Evolutionary conservation across 345 rosid genomes (phyloP).

Genomic region (Rhizophora mangle): DNA sequence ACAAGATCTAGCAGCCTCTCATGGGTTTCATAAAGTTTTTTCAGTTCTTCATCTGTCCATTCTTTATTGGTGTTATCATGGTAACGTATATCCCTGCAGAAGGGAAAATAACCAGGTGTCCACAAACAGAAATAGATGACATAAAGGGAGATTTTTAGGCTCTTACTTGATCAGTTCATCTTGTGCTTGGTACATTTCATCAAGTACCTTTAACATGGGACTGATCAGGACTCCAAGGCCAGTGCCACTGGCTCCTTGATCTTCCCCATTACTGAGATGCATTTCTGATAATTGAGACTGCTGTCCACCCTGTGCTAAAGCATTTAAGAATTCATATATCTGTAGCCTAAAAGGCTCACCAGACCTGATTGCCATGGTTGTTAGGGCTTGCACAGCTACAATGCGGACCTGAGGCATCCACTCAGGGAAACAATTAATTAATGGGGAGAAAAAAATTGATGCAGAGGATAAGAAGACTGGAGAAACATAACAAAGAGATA

Average conservation of each 20-base stretch:
- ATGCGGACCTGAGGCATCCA: slow-evolving; percentile 60
- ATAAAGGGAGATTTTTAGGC: neutral
- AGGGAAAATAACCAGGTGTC: slow-evolving; percentile 14
- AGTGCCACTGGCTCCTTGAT: slow-evolving; percentile 99
- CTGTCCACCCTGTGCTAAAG: slow-evolving; percentile 96
- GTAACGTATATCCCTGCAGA: slow-evolving; percentile 82
- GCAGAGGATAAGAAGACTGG: too few relatives aligned
- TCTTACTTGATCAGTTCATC: slow-evolving; percentile 96
- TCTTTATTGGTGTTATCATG: slow-evolving; percentile 94
- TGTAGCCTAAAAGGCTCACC: slow-evolving; percentile 99
- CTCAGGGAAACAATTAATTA: too few relatives aligned
- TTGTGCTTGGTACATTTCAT: slow-evolving; percentile 94
- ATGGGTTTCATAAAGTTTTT: slow-evolving; percentile 89
- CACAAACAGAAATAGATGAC: neutral
- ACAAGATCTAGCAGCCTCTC: slow-evolving; percentile 93
- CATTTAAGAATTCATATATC: slow-evolving; percentile 90
- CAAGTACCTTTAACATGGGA: slow-evolving; percentile 92
- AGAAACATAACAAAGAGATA: too few relatives aligned
- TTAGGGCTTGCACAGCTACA: slow-evolving; percentile 95
- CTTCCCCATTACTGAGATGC: slow-evolving; percentile 97
- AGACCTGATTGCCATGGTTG: slow-evolving; percentile 95
- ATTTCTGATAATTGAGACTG: slow-evolving; percentile 96
- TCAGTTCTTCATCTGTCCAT: slow-evolving; percentile 97
- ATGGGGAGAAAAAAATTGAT: too few relatives aligned
- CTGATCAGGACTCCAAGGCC: slow-evolving; percentile 93